Conservation (phyloP, 1,284 basidiomycete species). For the Somion occarium region DNA sequence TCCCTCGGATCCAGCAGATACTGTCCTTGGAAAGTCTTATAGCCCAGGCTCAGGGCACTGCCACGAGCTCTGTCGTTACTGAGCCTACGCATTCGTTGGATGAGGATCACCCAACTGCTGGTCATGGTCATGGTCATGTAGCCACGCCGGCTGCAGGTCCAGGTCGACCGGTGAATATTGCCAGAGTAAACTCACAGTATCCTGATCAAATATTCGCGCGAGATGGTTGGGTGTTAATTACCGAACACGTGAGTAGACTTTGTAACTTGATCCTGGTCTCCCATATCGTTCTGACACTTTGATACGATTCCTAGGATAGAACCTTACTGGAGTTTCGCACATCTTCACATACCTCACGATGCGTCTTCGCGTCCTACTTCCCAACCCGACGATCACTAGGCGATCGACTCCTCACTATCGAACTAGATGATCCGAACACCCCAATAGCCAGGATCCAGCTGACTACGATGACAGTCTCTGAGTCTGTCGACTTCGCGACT, state of each 20-base stretch:
- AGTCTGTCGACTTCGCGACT: neutral
- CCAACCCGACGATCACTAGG: neutral
- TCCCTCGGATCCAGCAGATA: slow-evolving; percentile 10
- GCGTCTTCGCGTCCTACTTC: neutral
- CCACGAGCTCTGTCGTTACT: neutral
- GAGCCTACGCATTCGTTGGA: neutral
- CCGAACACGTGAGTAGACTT: neutral
- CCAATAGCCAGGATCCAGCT: neutral
- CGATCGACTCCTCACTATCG: neutral
- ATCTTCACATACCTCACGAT: neutral
- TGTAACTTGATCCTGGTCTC: neutral
- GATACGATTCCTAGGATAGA: neutral
- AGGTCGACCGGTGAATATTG: neutral
- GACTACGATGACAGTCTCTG: neutral
- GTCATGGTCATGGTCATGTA: neutral
- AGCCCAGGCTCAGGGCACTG: neutral
- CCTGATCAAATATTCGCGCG: neutral
- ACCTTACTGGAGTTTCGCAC: neutral
- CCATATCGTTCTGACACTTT: neutral
- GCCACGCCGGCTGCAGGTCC: neutral
- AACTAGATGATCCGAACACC: neutral
- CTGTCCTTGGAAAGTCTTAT: neutral
- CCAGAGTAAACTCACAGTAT: neutral
- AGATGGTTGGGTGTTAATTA: neutral
- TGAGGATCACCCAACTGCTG: neutral